phyloP scores from a whole-genome alignment of 2,329 filamentous ascomycete genomes.

The Pleomassaria siparia region DNA sequence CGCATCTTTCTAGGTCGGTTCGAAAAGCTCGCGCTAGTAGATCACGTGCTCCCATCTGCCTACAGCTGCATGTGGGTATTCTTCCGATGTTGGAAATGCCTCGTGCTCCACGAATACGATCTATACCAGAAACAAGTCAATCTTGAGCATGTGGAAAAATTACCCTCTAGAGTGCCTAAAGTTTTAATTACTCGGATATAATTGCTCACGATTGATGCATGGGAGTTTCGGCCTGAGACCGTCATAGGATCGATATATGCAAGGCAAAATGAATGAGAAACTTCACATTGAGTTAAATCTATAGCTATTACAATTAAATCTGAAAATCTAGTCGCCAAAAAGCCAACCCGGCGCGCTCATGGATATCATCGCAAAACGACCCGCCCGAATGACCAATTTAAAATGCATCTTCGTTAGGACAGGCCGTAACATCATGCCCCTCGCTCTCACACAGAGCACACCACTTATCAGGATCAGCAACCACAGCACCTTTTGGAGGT shows the following conservation, averaged over 20 bases:
- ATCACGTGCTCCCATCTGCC: background rate
- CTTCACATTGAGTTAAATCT: background rate
- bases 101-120: too few relatives aligned
- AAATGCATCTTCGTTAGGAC: constrained; percentile 82
- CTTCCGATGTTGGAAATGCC: too few relatives aligned
- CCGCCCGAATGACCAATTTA: constrained; percentile 16
- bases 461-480: constrained; percentile 80
- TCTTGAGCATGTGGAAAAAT: too few relatives aligned
- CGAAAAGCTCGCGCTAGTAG: background rate
- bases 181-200: too few relatives aligned
- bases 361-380: constrained; percentile 22
- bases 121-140: too few relatives aligned
- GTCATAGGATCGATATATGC: too few relatives aligned
- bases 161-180: too few relatives aligned
- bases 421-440: constrained; percentile 94
- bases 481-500: constrained; percentile 34
- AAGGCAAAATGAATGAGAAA: background rate
- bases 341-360: constrained; percentile 7
- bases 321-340: constrained; percentile 5
- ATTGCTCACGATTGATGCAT: too few relatives aligned
- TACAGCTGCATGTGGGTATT: too few relatives aligned
- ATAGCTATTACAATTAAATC: constrained; percentile 2
- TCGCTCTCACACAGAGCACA: constrained; percentile 95
- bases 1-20: background rate
- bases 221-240: background rate